phyloP scores from a whole-genome alignment of 768 basidiomycete species.

The Austroboletus festivus region DNA sequence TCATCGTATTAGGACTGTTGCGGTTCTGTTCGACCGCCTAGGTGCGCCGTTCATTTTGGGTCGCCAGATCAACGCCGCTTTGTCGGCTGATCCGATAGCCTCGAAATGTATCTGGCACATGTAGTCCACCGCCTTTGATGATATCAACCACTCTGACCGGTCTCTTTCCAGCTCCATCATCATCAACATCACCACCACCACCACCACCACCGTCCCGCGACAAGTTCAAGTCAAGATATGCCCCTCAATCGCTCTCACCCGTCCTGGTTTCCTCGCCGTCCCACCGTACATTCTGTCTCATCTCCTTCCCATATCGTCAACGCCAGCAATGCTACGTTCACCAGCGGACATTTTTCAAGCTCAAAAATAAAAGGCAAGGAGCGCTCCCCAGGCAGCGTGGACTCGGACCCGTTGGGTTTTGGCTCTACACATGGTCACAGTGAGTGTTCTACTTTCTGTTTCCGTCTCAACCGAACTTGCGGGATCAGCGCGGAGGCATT shows the following conservation, averaged over 20 bases:
- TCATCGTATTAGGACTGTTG: not conserved
- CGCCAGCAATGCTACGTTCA: not conserved
- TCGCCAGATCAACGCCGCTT: not conserved
- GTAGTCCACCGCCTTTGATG: conserved; percentile 23
- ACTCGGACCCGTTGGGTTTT: conserved; percentile 5
- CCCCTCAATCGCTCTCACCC: conserved; percentile 15
- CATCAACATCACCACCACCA: too few relatives aligned
- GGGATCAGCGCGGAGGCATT: not conserved
- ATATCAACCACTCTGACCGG: conserved; percentile 5
- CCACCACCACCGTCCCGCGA: conserved; percentile 1
- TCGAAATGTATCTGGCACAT: too few relatives aligned
- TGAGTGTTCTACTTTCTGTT: conserved; percentile 11
- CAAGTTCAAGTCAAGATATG: conserved; percentile 8
- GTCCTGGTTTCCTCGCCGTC: conserved; percentile 23
- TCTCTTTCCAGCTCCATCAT: conserved; percentile 13
- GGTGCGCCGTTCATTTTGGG: conserved; percentile 2
- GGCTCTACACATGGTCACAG: conserved; percentile 9
- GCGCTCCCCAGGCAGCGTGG: conserved; percentile 6
- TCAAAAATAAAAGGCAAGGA: conserved; percentile 18
- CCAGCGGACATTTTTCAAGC: not conserved
- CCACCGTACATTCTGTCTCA: too few relatives aligned
- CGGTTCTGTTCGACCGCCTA: not conserved
- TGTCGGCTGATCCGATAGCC: conserved; percentile 6
- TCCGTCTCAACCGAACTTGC: conserved; percentile 1
- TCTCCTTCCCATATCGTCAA: conserved; percentile 3